Evolutionary conservation across 768 basidiomycete genomes (phyloP).

Genomic region (Mycena epipterygia): DNA sequence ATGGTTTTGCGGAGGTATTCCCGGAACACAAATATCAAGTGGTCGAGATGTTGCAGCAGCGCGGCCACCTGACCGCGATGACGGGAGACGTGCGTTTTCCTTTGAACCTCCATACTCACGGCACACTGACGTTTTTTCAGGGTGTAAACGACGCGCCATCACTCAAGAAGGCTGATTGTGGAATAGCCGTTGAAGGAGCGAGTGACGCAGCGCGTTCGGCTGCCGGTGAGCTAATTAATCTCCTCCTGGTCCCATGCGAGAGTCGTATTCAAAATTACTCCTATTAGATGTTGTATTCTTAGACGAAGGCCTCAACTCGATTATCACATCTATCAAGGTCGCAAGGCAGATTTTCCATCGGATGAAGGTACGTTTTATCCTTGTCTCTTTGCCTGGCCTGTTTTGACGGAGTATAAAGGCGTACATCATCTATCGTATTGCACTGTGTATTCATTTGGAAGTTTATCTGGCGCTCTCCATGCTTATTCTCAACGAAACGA

Average conservation of each 20-base stretch:
- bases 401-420: constrained; percentile 48
- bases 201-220: constrained; percentile 57
- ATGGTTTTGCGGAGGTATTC: constrained; percentile 65
- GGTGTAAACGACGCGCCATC: constrained; percentile 49
- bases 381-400: constrained; percentile 25
- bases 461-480: constrained; percentile 60
- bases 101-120: not conserved
- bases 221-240: constrained; percentile 42
- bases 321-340: constrained; percentile 62
- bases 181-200: constrained; percentile 58
- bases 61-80: constrained; percentile 59
- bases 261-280: not conserved
- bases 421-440: constrained; percentile 64
- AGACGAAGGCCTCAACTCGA: constrained; percentile 58
- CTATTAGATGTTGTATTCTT: constrained; percentile 58
- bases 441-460: constrained; percentile 63
- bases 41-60: constrained; percentile 55
- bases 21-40: constrained; percentile 57
- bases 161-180: constrained; percentile 45
- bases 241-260: not conserved
- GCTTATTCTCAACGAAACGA: constrained; percentile 61
- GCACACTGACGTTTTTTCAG: not conserved
- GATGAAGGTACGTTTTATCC: constrained; percentile 53
- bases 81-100: constrained; percentile 54
- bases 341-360: constrained; percentile 65